Conservation (phyloP, 345 rosid genomes). For the Arabis alpina region DNA sequence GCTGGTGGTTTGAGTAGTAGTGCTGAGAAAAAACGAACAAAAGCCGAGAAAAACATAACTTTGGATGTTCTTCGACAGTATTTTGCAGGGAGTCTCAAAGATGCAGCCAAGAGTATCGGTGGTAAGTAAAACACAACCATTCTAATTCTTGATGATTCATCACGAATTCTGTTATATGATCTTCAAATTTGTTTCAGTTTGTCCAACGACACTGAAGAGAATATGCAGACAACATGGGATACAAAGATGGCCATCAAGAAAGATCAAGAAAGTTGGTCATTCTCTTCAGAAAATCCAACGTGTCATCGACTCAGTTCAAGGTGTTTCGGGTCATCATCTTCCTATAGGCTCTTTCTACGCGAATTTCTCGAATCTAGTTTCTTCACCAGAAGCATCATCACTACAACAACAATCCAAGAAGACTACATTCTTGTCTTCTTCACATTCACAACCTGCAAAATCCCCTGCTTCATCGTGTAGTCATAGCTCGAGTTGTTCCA, state of each 20-base stretch:
- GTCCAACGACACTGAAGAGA: slow-evolving; percentile 95
- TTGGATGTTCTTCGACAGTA: slow-evolving; percentile 72
- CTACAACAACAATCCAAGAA: slow-evolving; percentile 30
- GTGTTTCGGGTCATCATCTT: slow-evolving; percentile 61
- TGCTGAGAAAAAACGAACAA: slow-evolving; percentile 62
- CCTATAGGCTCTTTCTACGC: slow-evolving; percentile 73
- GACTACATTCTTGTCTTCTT: slow-evolving; percentile 17
- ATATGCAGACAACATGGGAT: slow-evolving; percentile 92
- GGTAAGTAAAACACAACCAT: slow-evolving; percentile 55
- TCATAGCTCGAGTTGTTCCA: slow-evolving; percentile 74
- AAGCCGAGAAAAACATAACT: slow-evolving; percentile 72
- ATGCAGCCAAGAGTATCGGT: slow-evolving; percentile 90
- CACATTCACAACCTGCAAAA: slow-evolving; percentile 42
- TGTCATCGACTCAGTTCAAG: slow-evolving; percentile 80
- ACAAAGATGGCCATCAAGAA: slow-evolving; percentile 93
- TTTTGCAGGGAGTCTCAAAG: slow-evolving; percentile 90
- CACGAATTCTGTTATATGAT: slow-evolving; percentile 18
- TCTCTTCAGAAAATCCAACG: slow-evolving; percentile 83
- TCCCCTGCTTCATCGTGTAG: slow-evolving; percentile 64
- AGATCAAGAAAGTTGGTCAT: slow-evolving; percentile 90
- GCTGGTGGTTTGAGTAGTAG: slow-evolving; percentile 41
- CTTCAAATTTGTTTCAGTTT: slow-evolving; percentile 57
- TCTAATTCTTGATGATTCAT: not conserved
- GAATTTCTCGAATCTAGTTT: slow-evolving; percentile 65
- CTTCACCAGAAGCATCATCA: slow-evolving; percentile 56